These are phyloP conservation scores for Salix brachista DNA, from an alignment of 345 rosid genomes.

Conservation along the genomic window DNA sequence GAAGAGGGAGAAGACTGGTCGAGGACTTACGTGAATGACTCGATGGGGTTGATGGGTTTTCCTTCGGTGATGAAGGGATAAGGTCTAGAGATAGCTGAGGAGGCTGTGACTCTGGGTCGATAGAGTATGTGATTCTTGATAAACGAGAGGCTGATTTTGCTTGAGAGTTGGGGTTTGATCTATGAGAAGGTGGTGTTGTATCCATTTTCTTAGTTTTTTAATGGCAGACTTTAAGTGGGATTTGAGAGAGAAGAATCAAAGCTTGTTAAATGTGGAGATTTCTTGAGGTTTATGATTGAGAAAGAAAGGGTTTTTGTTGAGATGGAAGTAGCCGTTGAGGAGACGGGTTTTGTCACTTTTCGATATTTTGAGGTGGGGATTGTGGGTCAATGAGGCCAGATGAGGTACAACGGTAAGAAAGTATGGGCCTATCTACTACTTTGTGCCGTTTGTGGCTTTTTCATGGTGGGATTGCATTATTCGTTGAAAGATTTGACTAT, in stretches of 20 bases:
- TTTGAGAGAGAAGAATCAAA: background rate
- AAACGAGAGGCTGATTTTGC: slow-evolving; percentile 69
- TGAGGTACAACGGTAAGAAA: slow-evolving; percentile 38
- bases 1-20: slow-evolving; percentile 43
- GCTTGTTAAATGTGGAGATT: background rate
- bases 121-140: slow-evolving; percentile 32
- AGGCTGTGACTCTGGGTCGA: slow-evolving; percentile 22
- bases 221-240: background rate
- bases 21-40: slow-evolving; percentile 38
- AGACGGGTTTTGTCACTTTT: background rate
- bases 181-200: slow-evolving; percentile 47
- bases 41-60: slow-evolving; percentile 38
- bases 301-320: background rate
- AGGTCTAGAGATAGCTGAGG: slow-evolving; percentile 46
- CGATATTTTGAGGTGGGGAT: slow-evolving; percentile 13
- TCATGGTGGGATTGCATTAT: background rate
- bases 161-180: slow-evolving; percentile 38
- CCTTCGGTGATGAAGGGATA: slow-evolving; percentile 42
- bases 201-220: slow-evolving; percentile 33
- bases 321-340: slow-evolving; percentile 43
- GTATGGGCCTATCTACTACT: background rate
- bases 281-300: background rate
- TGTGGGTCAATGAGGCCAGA: slow-evolving; percentile 2
- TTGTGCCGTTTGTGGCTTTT: background rate
- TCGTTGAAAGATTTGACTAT: no score